Base-by-base conservation (phyloP, 2,329 filamentous ascomycete genomes). In the Pleurostoma richardsiae region DNA sequence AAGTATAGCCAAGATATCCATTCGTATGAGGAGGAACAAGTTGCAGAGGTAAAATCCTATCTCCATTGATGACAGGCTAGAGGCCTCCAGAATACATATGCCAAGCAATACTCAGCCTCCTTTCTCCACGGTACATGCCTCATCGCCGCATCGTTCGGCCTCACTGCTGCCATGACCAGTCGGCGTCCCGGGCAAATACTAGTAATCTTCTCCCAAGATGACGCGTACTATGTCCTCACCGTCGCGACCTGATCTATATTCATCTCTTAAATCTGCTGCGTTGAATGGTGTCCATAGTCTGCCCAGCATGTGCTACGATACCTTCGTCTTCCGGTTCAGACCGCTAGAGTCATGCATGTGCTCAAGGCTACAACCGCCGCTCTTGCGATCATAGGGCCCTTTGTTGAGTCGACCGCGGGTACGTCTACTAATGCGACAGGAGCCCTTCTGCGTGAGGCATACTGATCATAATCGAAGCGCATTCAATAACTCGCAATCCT, bases 401-500 rank as follows among this genome's bases (percentile, higher is more conserved):
- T 36, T 36, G n/a, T 8, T n/a, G 33, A 36, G 8, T n/a, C 8
- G 33, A 36, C 33, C 8, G n/a, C 8, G 8, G n/a, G 8, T n/a
- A 36, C 8, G 33, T 36, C 8, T 36, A n/a, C 43, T 50, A 63
- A 50, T 58, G 58, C 33, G 33, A 36, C n/a, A n/a, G 33, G n/a
- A 36, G 46, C 51, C 55, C 53, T 54, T 57, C 33, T 55, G 56
- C 56, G 57, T 54, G 61, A 51, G 50, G 47, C 47, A 30, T 8
- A 29, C 31, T 49, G 48, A 46, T 46, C 29, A 31, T 39, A 50
- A 41, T 51, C 62, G 19, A 19, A 82, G 85, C 82, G 52, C 79
- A 85, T 61, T 91, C 88, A 1, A 72, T 78, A 41, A 77, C 79
- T 51, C 78, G 90, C 56, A 87, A 87, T 58, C 87, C 89, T 40